phyloP scores from a whole-genome alignment of 495 filamentous ascomycete species.

The Chaetomium cochliodes region DNA sequence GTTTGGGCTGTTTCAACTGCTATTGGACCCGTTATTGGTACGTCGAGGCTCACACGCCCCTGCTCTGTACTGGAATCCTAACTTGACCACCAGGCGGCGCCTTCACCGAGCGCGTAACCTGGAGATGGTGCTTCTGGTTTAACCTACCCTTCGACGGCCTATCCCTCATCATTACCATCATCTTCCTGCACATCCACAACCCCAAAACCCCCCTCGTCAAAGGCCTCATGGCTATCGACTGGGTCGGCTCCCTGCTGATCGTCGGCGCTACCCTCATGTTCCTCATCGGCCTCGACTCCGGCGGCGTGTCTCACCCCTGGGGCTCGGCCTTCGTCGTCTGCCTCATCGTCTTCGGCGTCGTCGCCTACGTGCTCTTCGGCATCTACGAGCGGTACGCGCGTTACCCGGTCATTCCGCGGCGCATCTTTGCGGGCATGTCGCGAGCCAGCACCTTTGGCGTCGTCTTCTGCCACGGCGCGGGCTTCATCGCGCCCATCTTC shows the following conservation, averaged over 20 bases:
- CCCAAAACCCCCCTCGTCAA: constrained; percentile 20
- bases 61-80: no score
- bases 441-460: constrained; percentile 26
- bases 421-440: constrained; percentile 31
- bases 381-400: constrained; percentile 24
- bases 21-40: constrained; percentile 65
- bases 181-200: constrained; percentile 38
- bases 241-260: constrained; percentile 34
- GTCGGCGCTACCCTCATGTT: constrained; percentile 32
- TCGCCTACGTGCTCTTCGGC: constrained; percentile 25
- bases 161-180: constrained; percentile 30
- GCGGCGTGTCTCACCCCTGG: constrained; percentile 32
- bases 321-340: constrained; percentile 32
- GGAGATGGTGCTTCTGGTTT: constrained; percentile 44
- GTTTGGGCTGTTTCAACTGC: constrained; percentile 65
- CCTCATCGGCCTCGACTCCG: constrained; percentile 29
- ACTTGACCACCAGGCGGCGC: constrained; percentile 50
- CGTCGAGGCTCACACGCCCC: background rate
- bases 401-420: constrained; percentile 36
- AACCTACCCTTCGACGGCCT: constrained; percentile 37
- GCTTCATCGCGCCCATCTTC: constrained; percentile 18
- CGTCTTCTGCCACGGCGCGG: constrained; percentile 29
- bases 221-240: constrained; percentile 35
- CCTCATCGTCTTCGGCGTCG: constrained; percentile 26
- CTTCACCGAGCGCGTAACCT: constrained; percentile 51